Evolutionary conservation across 2,329 filamentous ascomycete genomes (phyloP), one percentile per base, ranked within the genome.

Genomic region (Penicillium thymicola): DNA sequence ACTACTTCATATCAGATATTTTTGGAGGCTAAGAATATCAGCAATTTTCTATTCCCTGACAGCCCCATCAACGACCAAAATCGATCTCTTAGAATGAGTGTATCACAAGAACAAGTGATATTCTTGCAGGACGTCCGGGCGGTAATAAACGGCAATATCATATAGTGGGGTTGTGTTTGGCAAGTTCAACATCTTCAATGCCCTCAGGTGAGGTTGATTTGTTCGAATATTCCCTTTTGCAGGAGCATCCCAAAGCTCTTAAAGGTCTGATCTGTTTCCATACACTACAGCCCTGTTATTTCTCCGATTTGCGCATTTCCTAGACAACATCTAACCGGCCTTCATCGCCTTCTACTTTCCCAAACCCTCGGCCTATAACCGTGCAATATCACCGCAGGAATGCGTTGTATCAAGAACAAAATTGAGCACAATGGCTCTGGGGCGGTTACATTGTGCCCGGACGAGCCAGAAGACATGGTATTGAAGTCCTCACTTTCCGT

Each of bases 391-490:
- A 37, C 32, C n/a, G 9, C 45, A 41, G 71, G 40, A 4, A 90
- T 90, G 87, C 82, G 83, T 56, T 78, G 89, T 42, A 81, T 89
- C 65, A 88, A 86, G 70, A 82, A 85, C 58, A 81, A 82, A 57
- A 86, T 89, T 61, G 85, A 88, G 65, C 82, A 82, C 57, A 82
- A 86, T 72, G 86, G 85, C 74, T 83, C 84, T 1, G 88, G 88
- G 30, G 79, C 77, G 32, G 85, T 87, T 52, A 88, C 85, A 6
- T 77, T 90, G 52, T 80, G 85, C 58, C 88, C 88, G 2, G 86
- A 89, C 72, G 87, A 89, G 71, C 85, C 87, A 49, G 88, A 90
- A 75, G 88, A 90, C 65, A 90, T 90, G 87, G 85, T 86, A 77
- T 23, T 37, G 51, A 14, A 25, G 44, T 49, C 51, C 34, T 3